Conservation (phyloP, 129 eudicot genomes). For the Apium graveolens region DNA sequence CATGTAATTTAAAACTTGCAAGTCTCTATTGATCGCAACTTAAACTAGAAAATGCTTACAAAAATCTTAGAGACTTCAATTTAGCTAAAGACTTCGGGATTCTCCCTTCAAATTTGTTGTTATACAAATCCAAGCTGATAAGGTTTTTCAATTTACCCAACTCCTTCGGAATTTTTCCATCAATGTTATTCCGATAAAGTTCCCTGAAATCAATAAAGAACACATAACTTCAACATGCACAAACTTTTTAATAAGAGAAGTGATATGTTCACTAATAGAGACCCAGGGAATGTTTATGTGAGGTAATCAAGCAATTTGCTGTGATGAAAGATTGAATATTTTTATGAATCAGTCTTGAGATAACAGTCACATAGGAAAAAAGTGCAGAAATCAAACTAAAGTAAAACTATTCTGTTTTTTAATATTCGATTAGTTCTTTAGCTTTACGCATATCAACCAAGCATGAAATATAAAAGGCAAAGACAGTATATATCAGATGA, state of each 20-base stretch:
- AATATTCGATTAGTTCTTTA: not conserved
- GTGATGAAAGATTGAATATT: not conserved
- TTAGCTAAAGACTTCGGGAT: constrained; percentile 71
- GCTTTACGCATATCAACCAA: not conserved
- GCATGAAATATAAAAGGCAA: not conserved
- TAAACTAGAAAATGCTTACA: constrained; percentile 40
- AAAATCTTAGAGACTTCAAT: constrained; percentile 58
- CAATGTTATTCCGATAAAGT: constrained; percentile 58
- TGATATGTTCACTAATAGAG: not conserved
- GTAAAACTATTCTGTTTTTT: not conserved
- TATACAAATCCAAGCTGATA: constrained; percentile 75
- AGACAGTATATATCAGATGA: not conserved
- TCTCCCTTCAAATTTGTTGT: constrained; percentile 57
- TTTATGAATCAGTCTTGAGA: not conserved
- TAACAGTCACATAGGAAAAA: not conserved
- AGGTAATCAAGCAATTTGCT: not conserved
- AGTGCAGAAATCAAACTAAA: not conserved
- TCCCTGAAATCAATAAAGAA: constrained; percentile 43
- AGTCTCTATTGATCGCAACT: not conserved
- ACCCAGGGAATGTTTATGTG: not conserved
- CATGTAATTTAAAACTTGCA: not conserved
- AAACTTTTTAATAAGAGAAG: not conserved
- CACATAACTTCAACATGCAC: not conserved
- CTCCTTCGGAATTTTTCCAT: constrained; percentile 69
- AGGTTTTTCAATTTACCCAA: constrained; percentile 71